phyloP scores from a whole-genome alignment of 2,329 filamentous ascomycete species.

The Alternaria triticina region DNA sequence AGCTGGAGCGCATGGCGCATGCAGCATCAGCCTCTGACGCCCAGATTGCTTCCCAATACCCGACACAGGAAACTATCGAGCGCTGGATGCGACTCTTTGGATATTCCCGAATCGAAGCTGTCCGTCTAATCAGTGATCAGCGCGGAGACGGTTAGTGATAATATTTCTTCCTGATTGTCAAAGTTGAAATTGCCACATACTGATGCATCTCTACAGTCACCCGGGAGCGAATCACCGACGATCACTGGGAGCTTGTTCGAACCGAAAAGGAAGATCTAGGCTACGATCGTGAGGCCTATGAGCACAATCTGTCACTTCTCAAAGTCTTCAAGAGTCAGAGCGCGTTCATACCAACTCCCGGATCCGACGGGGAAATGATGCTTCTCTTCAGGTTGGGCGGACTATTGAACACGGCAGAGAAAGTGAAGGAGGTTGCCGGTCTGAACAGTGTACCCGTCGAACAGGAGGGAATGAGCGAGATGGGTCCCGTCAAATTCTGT shows the following conservation, averaged over 20 bases:
- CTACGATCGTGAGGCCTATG: constrained; percentile 50
- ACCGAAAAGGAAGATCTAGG: constrained; percentile 40
- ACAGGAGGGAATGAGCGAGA: constrained; percentile 30
- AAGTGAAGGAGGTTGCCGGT: constrained; percentile 34
- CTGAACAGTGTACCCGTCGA: constrained; percentile 36
- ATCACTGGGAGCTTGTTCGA: constrained; percentile 45
- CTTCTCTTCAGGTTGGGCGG: constrained; percentile 41
- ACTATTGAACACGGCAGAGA: constrained; percentile 28
- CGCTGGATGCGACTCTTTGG: constrained; percentile 48
- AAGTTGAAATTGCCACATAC: not conserved
- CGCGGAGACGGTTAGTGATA: constrained; percentile 31
- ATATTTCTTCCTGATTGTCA: not conserved
- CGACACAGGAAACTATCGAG: constrained; percentile 27
- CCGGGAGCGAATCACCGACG: constrained; percentile 42
- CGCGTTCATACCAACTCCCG: constrained; percentile 23
- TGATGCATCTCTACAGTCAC: constrained; percentile 21
- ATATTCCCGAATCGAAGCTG: constrained; percentile 39
- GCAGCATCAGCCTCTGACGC: constrained; percentile 16
- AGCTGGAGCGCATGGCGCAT: constrained; percentile 26
- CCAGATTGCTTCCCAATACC: constrained; percentile 21
- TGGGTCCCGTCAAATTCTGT: constrained; percentile 32
- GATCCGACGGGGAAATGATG: constrained; percentile 20
- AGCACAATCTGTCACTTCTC: constrained; percentile 43
- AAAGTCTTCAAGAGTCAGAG: constrained; percentile 32
- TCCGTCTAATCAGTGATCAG: constrained; percentile 41